These are phyloP conservation scores for Barbarea vulgaris DNA, from an alignment of 345 rosid genomes.

Conservation along the genomic window DNA sequence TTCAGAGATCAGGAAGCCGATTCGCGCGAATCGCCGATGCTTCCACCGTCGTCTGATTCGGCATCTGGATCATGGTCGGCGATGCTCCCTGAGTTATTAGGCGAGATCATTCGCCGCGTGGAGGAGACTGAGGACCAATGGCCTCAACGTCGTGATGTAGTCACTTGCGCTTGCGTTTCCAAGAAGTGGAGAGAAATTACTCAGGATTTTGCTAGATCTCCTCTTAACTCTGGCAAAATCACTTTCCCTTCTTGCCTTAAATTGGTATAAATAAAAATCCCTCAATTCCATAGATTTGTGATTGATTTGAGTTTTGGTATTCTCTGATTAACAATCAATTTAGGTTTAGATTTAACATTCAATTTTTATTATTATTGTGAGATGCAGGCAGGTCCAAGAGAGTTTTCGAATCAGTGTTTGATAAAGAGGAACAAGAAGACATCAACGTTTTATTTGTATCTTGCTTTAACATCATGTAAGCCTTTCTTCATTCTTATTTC, in stretches of 20 bases:
- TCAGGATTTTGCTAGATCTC: conserved; percentile 58
- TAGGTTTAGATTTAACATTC: too few species aligned
- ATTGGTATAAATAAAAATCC: conserved; percentile 48
- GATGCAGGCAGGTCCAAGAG: conserved; percentile 82
- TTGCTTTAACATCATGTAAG: conserved; percentile 78
- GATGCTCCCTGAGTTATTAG: conserved; percentile 77
- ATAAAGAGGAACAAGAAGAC: conserved; percentile 75
- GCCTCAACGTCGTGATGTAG: conserved; percentile 75
- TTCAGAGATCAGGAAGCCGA: conserved; percentile 40
- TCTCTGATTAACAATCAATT: not conserved
- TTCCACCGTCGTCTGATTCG: conserved; percentile 24
- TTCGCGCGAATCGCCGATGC: conserved; percentile 24
- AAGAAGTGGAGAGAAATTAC: conserved; percentile 83
- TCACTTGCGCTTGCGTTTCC: conserved; percentile 78
- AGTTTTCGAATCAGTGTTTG: conserved; percentile 69
- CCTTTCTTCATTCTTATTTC: conserved; percentile 21
- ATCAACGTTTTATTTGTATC: conserved; percentile 75
- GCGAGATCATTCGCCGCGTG: conserved; percentile 78
- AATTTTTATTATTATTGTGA: not conserved
- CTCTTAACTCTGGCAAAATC: conserved; percentile 51
- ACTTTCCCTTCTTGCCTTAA: conserved; percentile 95
- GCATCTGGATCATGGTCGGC: conserved; percentile 67
- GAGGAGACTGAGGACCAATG: conserved; percentile 74
- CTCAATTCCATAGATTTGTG: not conserved
- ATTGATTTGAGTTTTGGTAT: not conserved